These are phyloP conservation scores for Amaranthus cruentus DNA, from an alignment of 148 eudicot genomes.

Conservation along the genomic window DNA sequence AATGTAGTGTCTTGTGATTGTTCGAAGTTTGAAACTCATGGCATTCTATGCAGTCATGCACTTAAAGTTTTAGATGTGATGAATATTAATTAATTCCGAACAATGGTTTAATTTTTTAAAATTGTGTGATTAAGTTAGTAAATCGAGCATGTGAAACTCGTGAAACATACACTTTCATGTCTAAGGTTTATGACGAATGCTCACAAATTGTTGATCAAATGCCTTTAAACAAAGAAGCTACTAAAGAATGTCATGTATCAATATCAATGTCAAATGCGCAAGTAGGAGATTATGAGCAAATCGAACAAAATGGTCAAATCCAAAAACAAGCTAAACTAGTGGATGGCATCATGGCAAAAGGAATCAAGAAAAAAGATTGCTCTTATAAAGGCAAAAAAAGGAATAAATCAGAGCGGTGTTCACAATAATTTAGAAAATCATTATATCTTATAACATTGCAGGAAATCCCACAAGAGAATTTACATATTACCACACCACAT, in stretches of 20 bases:
- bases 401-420: too few relatives aligned
- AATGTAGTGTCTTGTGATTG: conserved; percentile 27
- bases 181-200: not conserved
- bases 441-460: not conserved
- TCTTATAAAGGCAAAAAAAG: not conserved
- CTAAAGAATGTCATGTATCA: not conserved
- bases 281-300: not conserved
- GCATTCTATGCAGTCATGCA: conserved; percentile 33
- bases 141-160: conserved; percentile 5
- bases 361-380: conserved; percentile 1
- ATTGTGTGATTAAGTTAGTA: not conserved
- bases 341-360: not conserved
- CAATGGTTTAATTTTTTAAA: too few relatives aligned
- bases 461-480: not conserved
- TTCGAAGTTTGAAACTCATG: conserved; percentile 27
- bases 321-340: too few relatives aligned
- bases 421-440: too few relatives aligned
- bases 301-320: too few relatives aligned
- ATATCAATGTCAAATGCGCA: conserved; percentile 3
- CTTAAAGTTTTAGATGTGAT: conserved; percentile 33
- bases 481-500: too few relatives aligned
- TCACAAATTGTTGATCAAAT: not conserved
- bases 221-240: not conserved
- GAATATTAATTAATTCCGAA: conserved; percentile 31
- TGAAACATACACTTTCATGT: conserved; percentile 3